Evolutionary conservation across 805 yeast species (phyloP).

Genomic region (Pichia thaimueangensis): DNA sequence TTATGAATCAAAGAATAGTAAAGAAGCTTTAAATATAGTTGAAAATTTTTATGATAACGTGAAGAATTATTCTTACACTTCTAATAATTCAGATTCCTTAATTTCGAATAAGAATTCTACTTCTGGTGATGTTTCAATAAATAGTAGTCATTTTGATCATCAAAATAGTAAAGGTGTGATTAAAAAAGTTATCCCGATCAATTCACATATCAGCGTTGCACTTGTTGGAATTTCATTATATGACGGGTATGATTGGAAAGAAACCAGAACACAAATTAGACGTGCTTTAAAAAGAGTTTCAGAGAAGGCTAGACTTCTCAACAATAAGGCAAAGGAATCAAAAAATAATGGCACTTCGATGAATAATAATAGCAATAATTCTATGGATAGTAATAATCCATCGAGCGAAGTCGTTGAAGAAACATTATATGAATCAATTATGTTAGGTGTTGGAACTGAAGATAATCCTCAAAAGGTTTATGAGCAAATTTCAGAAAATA

Average conservation of each 20-base stretch:
- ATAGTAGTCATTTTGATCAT: constrained; percentile 20
- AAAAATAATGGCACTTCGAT: not conserved
- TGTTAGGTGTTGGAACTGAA: constrained; percentile 34
- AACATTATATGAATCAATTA: constrained; percentile 72
- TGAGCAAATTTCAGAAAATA: not conserved
- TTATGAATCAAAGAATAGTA: not conserved
- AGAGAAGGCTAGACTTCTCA: constrained; percentile 30
- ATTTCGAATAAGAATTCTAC: not conserved
- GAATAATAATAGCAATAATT: not conserved
- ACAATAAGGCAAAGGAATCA: not conserved
- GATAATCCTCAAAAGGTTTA: constrained; percentile 7
- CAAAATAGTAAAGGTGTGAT: not conserved
- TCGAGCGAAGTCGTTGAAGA: constrained; percentile 41
- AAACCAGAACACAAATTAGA: constrained; percentile 60
- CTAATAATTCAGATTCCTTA: constrained; percentile 3
- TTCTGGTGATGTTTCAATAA: constrained; percentile 13
- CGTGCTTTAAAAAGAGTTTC: constrained; percentile 63
- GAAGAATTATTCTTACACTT: constrained; percentile 6
- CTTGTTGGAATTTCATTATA: constrained; percentile 45
- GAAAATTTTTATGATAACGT: constrained; percentile 25
- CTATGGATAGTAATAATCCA: not conserved
- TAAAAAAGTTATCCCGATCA: constrained; percentile 23
- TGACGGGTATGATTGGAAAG: constrained; percentile 93
- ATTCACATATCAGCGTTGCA: constrained; percentile 30
- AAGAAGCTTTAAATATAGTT: constrained; percentile 19